Conservation (phyloP, 495 filamentous ascomycete species). For the Trichoderma gamsii region DNA sequence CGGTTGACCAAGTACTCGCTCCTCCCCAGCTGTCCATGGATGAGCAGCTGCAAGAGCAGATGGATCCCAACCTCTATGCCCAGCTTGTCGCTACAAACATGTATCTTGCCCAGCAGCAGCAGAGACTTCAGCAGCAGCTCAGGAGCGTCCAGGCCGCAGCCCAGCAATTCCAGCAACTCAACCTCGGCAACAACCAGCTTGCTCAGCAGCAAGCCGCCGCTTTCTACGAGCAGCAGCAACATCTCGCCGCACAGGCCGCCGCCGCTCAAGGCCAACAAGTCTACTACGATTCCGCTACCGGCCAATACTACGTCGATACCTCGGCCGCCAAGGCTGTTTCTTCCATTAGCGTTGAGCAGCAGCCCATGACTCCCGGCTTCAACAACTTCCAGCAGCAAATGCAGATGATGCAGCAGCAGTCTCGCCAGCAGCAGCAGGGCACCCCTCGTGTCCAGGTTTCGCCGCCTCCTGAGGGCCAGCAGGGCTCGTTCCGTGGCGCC, state of each 20-base stretch:
- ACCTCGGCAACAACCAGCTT: slow-evolving; percentile 34
- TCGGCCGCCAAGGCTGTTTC: slow-evolving; percentile 12
- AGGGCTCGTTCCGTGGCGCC: slow-evolving; percentile 48
- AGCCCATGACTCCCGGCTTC: slow-evolving; percentile 14
- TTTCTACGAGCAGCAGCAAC: slow-evolving; percentile 41
- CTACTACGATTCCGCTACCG: slow-evolving; percentile 72
- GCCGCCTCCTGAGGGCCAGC: slow-evolving; percentile 57
- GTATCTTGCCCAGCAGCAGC: slow-evolving; percentile 82
- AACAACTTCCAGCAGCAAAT: slow-evolving; percentile 22
- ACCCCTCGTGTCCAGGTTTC: slow-evolving; percentile 69
- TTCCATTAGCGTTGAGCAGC: slow-evolving; percentile 15
- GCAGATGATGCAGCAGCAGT: slow-evolving; percentile 34
- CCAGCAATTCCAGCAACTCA: slow-evolving; percentile 75
- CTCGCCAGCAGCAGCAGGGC: slow-evolving; percentile 22
- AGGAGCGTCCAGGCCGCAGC: slow-evolving; percentile 52
- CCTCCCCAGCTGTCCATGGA: slow-evolving; percentile 70
- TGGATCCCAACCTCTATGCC: slow-evolving; percentile 77
- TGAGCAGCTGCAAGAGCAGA: slow-evolving; percentile 56
- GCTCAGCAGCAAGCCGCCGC: slow-evolving; percentile 38
- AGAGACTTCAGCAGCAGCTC: slow-evolving; percentile 64
- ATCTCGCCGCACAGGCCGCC: slow-evolving; percentile 42
- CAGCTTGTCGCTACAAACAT: slow-evolving; percentile 79
- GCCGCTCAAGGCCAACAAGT: slow-evolving; percentile 45
- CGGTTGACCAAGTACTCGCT: slow-evolving; percentile 75
- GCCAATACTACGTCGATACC: slow-evolving; percentile 65